These are phyloP conservation scores for Venturia carpophila DNA, from an alignment of 2,329 filamentous ascomycete species.

Conservation along the genomic window DNA sequence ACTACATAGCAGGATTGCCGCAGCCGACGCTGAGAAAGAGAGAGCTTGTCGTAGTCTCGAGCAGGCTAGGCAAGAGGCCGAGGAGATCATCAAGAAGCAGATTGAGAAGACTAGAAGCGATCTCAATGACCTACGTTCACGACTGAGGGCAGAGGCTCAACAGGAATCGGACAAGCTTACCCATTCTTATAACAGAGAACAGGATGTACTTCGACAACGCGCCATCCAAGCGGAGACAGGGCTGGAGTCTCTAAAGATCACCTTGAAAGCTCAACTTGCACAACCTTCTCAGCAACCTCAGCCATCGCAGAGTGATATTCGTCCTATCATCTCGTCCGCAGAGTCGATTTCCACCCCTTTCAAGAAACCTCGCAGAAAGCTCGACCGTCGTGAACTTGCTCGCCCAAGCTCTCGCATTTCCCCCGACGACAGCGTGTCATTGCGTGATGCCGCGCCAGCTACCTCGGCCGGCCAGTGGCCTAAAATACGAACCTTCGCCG, in stretches of 20 bases:
- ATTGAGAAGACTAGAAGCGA: conserved; percentile 9
- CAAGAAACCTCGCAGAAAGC: conserved; percentile 13
- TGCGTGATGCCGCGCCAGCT: neutral
- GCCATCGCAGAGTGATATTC: neutral
- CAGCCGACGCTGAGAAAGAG: conserved; percentile 3
- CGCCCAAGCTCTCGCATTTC: conserved; percentile 1
- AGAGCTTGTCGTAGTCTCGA: neutral
- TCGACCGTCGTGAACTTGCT: neutral
- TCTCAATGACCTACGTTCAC: conserved; percentile 1
- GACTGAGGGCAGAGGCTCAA: conserved; percentile 10
- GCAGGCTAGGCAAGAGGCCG: conserved; percentile 10
- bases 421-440: neutral
- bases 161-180: conserved; percentile 7
- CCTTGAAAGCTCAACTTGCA: neutral
- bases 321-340: neutral
- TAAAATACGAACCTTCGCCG: neutral
- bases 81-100: conserved; percentile 7
- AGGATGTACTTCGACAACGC: conserved; percentile 11
- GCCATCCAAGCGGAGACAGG: conserved; percentile 7
- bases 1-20: conserved; percentile 12
- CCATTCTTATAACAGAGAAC: conserved; percentile 1
- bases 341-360: neutral
- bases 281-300: neutral
- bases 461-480: neutral
- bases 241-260: neutral